phyloP scores from a whole-genome alignment of 768 basidiomycete species.

The Termitomyces sp. region DNA sequence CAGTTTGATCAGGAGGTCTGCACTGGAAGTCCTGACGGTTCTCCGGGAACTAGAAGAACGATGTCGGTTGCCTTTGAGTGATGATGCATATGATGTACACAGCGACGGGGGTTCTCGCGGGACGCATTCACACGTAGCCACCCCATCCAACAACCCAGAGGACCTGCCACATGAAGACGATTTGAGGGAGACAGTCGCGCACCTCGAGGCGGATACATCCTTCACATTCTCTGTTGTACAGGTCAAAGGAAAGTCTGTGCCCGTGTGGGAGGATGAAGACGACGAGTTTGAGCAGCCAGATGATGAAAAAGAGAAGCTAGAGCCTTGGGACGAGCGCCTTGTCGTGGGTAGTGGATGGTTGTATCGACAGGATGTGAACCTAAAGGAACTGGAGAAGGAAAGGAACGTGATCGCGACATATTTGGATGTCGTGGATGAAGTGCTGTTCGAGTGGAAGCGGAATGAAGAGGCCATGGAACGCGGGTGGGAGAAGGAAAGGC shows the following conservation, averaged over 20 bases:
- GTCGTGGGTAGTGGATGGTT: constrained; percentile 81
- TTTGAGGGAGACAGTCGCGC: constrained; percentile 15
- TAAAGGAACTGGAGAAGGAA: constrained; percentile 53
- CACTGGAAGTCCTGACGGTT: constrained; percentile 77
- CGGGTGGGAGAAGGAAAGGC: constrained; percentile 40
- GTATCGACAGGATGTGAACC: constrained; percentile 60
- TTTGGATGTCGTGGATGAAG: constrained; percentile 74
- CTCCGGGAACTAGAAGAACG: constrained; percentile 79
- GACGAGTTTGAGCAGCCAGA: constrained; percentile 24
- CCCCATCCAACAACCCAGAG: constrained; percentile 27
- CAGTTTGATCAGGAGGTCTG: constrained; percentile 65
- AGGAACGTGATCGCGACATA: constrained; percentile 52
- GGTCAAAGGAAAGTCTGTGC: constrained; percentile 63
- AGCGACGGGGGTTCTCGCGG: constrained; percentile 54
- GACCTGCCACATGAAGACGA: constrained; percentile 36
- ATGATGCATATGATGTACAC: constrained; percentile 80
- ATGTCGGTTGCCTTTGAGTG: constrained; percentile 67
- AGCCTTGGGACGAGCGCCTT: constrained; percentile 77
- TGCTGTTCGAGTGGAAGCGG: constrained; percentile 61
- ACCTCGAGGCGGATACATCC: constrained; percentile 52
- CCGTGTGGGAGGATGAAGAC: constrained; percentile 80
- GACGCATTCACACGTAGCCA: constrained; percentile 36
- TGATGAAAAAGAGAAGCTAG: constrained; percentile 52
- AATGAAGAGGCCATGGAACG: constrained; percentile 41
- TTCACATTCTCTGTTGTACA: constrained; percentile 66